phyloP scores from a whole-genome alignment of 495 filamentous ascomycete genomes.

The Glutinoglossum americanum region DNA sequence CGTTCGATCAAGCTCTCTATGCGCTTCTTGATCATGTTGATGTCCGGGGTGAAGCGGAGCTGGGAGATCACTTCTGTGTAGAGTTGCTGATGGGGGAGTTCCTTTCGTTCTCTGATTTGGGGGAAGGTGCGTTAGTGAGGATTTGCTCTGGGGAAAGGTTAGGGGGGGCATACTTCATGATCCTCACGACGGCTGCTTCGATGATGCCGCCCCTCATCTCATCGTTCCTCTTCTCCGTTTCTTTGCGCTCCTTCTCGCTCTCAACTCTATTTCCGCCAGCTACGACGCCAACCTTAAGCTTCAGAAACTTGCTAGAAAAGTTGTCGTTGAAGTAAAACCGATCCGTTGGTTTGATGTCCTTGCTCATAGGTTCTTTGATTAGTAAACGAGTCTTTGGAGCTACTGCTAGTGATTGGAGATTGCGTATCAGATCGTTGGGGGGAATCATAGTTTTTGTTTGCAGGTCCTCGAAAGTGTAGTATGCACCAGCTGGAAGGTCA shows the following conservation, averaged over 20 bases:
- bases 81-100: slow-evolving; percentile 57
- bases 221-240: slow-evolving; percentile 75
- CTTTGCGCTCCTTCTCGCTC: slow-evolving; percentile 55
- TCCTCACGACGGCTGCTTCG: slow-evolving; percentile 78
- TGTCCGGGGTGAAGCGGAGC: slow-evolving; percentile 70
- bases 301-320: slow-evolving; percentile 62
- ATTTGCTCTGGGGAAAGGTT: slow-evolving; percentile 1
- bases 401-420: slow-evolving; percentile 69
- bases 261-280: slow-evolving; percentile 58
- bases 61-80: slow-evolving; percentile 64
- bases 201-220: slow-evolving; percentile 55
- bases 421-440: slow-evolving; percentile 49
- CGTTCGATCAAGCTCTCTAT: slow-evolving; percentile 82
- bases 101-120: slow-evolving; percentile 60
- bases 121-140: slow-evolving; percentile 8
- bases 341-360: slow-evolving; percentile 61
- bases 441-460: slow-evolving; percentile 70
- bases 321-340: slow-evolving; percentile 65
- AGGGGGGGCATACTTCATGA: slow-evolving; percentile 63
- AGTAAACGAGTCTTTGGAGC: slow-evolving; percentile 66
- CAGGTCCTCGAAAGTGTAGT: slow-evolving; percentile 65
- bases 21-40: slow-evolving; percentile 79
- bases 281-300: slow-evolving; percentile 69
- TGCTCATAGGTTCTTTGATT: slow-evolving; percentile 62
- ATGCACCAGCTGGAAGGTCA: slow-evolving; percentile 38